Evolutionary conservation across 1,284 basidiomycete genomes (phyloP).

Genomic region (Boletus sp.): DNA sequence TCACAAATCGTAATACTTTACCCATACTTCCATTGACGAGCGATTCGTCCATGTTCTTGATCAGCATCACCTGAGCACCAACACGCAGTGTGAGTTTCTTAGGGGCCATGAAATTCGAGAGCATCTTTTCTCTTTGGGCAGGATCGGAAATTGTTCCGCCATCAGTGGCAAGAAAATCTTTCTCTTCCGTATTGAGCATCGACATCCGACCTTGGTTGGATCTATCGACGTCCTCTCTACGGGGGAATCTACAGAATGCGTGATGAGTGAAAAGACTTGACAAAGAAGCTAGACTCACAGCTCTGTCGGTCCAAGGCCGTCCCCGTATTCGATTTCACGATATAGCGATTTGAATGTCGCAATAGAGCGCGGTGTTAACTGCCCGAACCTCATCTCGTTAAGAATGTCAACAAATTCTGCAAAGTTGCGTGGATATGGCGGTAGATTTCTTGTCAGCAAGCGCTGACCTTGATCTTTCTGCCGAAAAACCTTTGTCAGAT

Average conservation of each 20-base stretch:
- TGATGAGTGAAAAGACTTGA: conserved; percentile 3
- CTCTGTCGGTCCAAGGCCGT: conserved; percentile 79
- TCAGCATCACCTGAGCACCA: conserved; percentile 54
- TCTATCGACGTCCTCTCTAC: conserved; percentile 80
- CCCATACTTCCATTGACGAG: conserved; percentile 76
- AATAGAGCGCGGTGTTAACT: conserved; percentile 55
- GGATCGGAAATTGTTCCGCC: conserved; percentile 49
- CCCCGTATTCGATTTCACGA: conserved; percentile 57
- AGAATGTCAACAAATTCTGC: conserved; percentile 85
- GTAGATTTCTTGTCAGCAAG: conserved; percentile 1
- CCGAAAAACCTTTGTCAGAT: conserved; percentile 63
- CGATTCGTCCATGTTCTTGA: conserved; percentile 70
- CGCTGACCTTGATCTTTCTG: conserved; percentile 58
- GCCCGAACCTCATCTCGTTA: conserved; percentile 88
- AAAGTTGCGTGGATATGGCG: conserved; percentile 2
- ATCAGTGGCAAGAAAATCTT: conserved; percentile 49
- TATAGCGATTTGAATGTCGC: conserved; percentile 58
- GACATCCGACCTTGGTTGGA: conserved; percentile 68
- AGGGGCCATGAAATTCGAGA: conserved; percentile 74
- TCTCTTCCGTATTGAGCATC: conserved; percentile 41
- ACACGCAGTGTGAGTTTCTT: conserved; percentile 53
- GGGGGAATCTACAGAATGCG: conserved; percentile 60
- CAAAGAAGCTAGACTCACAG: conserved; percentile 43
- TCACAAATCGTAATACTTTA: conserved; percentile 52
- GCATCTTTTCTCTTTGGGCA: conserved; percentile 57